Evolutionary conservation across 2,329 filamentous ascomycete genomes (phyloP).

Genomic region (Fusarium udum): DNA sequence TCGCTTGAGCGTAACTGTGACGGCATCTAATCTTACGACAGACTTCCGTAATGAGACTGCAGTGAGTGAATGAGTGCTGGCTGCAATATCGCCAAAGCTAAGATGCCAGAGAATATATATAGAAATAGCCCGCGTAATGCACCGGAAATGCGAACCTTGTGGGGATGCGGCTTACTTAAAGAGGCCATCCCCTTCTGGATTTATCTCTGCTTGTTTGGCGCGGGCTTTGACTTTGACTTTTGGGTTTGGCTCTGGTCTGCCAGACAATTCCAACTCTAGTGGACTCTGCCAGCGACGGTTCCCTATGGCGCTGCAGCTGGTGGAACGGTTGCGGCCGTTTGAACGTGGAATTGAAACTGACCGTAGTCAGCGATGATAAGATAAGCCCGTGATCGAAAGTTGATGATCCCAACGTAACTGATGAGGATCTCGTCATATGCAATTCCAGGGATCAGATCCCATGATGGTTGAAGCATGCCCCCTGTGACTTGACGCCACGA

Average conservation of each 20-base stretch:
- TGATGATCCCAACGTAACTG: not conserved
- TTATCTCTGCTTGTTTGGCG: not conserved
- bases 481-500: conserved; percentile 20
- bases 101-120: not conserved
- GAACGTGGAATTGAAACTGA: not conserved
- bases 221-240: not conserved
- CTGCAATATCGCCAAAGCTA: not conserved
- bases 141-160: conserved; percentile 8
- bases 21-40: not conserved
- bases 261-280: conserved; percentile 37
- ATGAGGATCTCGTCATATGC: conserved; percentile 30
- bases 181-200: conserved; percentile 39
- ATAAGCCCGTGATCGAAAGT: not conserved
- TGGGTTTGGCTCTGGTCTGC: conserved; percentile 7
- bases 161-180: conserved; percentile 45
- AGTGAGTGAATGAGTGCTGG: not conserved
- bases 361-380: not conserved
- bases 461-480: not conserved
- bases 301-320: conserved; percentile 21
- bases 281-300: conserved; percentile 19
- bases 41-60: not conserved
- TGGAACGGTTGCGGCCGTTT: not conserved
- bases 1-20: conserved; percentile 26
- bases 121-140: conserved; percentile 30
- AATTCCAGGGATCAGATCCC: conserved; percentile 12